These are phyloP conservation scores for Pythium volutum DNA, from an alignment of 352 stramenopile species.

Conservation along the genomic window DNA sequence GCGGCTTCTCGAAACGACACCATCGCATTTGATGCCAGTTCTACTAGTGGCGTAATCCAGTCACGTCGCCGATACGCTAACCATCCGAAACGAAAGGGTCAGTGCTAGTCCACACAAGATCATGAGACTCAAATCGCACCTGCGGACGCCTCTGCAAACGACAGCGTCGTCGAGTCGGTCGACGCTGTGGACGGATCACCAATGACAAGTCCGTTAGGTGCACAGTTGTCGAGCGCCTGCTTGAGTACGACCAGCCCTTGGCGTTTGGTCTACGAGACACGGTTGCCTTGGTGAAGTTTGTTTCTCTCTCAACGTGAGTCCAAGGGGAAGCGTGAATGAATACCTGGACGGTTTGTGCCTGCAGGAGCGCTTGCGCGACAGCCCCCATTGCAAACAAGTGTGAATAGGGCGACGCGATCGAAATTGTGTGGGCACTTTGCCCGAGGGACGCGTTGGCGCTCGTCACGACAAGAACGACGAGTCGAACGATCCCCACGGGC, in stretches of 20 bases:
- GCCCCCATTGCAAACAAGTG: slow-evolving; percentile 40
- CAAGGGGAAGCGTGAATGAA: too few species aligned
- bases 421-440: neutral
- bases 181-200: too few species aligned
- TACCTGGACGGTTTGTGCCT: slow-evolving; percentile 16
- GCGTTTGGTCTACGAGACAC: slow-evolving; percentile 5
- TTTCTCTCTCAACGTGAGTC: too few species aligned
- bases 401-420: slow-evolving; percentile 37
- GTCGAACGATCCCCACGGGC: slow-evolving; percentile 34
- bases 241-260: slow-evolving; percentile 14
- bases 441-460: neutral
- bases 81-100: neutral
- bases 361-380: slow-evolving; percentile 16
- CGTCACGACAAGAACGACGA: slow-evolving; percentile 18
- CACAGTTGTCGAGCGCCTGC: slow-evolving; percentile 2
- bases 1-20: slow-evolving; percentile 48
- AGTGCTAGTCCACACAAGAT: neutral
- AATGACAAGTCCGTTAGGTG: slow-evolving; percentile 1
- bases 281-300: neutral
- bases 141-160: slow-evolving; percentile 5
- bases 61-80: slow-evolving; percentile 39
- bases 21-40: slow-evolving; percentile 71
- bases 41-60: slow-evolving; percentile 55
- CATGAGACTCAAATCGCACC: neutral
- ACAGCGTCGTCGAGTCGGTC: neutral